phyloP scores from a whole-genome alignment of 495 filamentous ascomycete species.

The Pyrenula aspistea region DNA sequence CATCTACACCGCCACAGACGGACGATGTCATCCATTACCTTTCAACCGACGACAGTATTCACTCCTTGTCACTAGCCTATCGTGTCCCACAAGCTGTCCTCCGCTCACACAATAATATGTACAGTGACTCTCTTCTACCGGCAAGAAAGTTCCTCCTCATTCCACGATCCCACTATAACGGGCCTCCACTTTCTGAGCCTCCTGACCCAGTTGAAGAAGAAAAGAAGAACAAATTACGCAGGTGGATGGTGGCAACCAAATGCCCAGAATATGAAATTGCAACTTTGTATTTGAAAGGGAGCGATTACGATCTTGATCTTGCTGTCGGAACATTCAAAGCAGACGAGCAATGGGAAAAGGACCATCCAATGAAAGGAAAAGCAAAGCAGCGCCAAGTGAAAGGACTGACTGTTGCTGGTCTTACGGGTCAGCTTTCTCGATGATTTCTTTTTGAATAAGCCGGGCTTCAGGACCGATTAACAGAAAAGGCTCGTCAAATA shows the following conservation, averaged over 20 bases:
- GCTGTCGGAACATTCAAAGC: slow-evolving; percentile 49
- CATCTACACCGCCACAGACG: slow-evolving; percentile 10
- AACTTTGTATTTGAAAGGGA: slow-evolving; percentile 54
- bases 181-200: slow-evolving; percentile 37
- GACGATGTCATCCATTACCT: slow-evolving; percentile 60
- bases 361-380: slow-evolving; percentile 45
- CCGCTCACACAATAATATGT: slow-evolving; percentile 48
- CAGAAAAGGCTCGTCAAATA: no score
- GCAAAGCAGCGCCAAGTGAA: slow-evolving; percentile 6
- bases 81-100: slow-evolving; percentile 43
- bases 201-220: slow-evolving; percentile 55
- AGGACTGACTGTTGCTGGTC: slow-evolving; percentile 3
- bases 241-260: slow-evolving; percentile 62
- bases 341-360: slow-evolving; percentile 61
- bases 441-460: no score
- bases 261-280: slow-evolving; percentile 64
- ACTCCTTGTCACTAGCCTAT: slow-evolving; percentile 56
- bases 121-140: slow-evolving; percentile 49
- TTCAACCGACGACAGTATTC: slow-evolving; percentile 45
- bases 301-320: slow-evolving; percentile 47
- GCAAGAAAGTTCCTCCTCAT: slow-evolving; percentile 56
- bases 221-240: slow-evolving; percentile 52
- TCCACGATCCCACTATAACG: slow-evolving; percentile 51
- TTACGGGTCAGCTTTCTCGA: slow-evolving; percentile 6
- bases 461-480: no score